phyloP scores from a whole-genome alignment of 1,284 basidiomycete species.

The Wolfiporia cocos region DNA sequence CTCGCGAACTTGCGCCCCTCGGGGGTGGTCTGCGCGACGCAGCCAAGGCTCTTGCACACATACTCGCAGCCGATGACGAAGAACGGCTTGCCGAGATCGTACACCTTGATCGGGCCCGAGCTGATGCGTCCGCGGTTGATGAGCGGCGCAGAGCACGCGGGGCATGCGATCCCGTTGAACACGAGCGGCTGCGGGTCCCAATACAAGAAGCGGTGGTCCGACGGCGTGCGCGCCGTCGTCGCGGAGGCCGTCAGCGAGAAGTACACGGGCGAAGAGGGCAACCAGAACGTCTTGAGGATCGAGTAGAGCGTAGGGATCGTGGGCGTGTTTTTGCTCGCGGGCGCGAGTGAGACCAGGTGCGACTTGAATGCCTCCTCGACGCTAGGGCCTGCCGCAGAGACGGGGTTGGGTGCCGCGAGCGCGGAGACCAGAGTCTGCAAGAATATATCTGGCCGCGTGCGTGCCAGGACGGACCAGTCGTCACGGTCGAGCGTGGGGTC shows the following conservation, averaged over 20 bases:
- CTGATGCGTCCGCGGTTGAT: constrained; percentile 61
- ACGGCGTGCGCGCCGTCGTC: constrained; percentile 54
- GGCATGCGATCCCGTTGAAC: constrained; percentile 70
- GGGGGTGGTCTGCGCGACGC: constrained; percentile 29
- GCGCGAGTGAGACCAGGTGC: constrained; percentile 55
- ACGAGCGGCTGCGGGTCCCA: constrained; percentile 76
- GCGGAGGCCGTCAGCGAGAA: constrained; percentile 69
- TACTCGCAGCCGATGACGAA: constrained; percentile 79
- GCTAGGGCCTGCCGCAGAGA: constrained; percentile 46
- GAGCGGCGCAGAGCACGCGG: constrained; percentile 49
- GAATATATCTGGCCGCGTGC: constrained; percentile 47
- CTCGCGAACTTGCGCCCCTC: constrained; percentile 61
- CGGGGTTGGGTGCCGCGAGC: constrained; percentile 50
- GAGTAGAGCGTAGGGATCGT: constrained; percentile 63
- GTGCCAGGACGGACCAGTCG: constrained; percentile 55
- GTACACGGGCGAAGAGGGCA: constrained; percentile 66
- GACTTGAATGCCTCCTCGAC: constrained; percentile 71
- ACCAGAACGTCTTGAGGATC: constrained; percentile 72
- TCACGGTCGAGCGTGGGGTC: constrained; percentile 49
- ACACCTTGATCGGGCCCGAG: constrained; percentile 65
- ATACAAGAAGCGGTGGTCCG: constrained; percentile 68
- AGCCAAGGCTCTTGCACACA: constrained; percentile 47
- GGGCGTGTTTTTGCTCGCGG: constrained; percentile 37
- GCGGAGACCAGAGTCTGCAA: constrained; percentile 47
- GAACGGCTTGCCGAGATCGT: constrained; percentile 70